phyloP scores from a whole-genome alignment of 495 filamentous ascomycete genomes.

The Articulospora tetracladia region DNA sequence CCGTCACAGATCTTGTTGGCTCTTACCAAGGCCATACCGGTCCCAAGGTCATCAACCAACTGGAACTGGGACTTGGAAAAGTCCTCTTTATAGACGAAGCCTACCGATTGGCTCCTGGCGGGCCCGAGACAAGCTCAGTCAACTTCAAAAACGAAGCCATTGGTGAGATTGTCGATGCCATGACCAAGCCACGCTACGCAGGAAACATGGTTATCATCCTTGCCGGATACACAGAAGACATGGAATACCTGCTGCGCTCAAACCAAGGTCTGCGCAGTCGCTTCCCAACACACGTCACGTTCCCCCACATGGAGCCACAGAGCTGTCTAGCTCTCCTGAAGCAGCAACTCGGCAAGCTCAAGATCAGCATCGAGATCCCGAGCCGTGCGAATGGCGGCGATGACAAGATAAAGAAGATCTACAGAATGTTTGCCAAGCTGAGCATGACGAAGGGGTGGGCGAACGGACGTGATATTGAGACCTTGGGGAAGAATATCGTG shows the following conservation, averaged over 20 bases:
- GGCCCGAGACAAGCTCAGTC: slow-evolving; percentile 14
- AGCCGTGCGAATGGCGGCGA: background rate
- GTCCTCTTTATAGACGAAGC: slow-evolving; percentile 63
- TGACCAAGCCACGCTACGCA: slow-evolving; percentile 56
- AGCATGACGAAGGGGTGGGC: slow-evolving; percentile 50
- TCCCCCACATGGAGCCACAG: slow-evolving; percentile 37
- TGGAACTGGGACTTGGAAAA: slow-evolving; percentile 55
- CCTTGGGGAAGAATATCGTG: slow-evolving; percentile 44
- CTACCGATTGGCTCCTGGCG: slow-evolving; percentile 51
- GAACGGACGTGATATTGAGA: slow-evolving; percentile 62
- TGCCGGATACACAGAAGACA: slow-evolving; percentile 69
- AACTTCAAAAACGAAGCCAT: slow-evolving; percentile 52
- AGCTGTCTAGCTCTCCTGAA: slow-evolving; percentile 35
- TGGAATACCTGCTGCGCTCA: slow-evolving; percentile 62
- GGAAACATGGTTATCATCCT: slow-evolving; percentile 69
- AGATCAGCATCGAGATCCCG: background rate
- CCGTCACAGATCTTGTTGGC: slow-evolving; percentile 38
- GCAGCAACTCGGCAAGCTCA: background rate
- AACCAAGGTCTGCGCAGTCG: slow-evolving; percentile 57
- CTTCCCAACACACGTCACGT: slow-evolving; percentile 55
- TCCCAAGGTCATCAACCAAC: slow-evolving; percentile 51
- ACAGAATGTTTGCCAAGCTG: slow-evolving; percentile 35
- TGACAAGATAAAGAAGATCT: slow-evolving; percentile 5
- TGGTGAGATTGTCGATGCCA: slow-evolving; percentile 58
- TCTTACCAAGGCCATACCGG: slow-evolving; percentile 55